Percentiles rank a stretch among this genome's conserved stretches.
phyloP scores from a whole-genome alignment of 345 rosid species.

The Gossypioides kirkii region DNA sequence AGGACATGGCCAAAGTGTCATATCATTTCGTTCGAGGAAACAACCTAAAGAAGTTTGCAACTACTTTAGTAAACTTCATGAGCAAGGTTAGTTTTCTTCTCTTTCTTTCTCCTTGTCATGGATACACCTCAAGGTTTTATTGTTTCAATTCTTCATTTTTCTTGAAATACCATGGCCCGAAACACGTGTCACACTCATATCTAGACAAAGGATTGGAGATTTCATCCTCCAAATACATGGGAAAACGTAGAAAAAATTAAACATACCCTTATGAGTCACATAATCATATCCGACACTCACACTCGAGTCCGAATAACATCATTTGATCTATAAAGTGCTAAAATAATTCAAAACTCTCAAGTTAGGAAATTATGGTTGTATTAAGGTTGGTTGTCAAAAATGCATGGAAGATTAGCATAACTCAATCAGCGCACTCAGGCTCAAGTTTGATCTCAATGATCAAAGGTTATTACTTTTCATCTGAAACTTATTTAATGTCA shows the following conservation, averaged over 20 bases:
- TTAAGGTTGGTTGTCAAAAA: not conserved
- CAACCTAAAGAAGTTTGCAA: constrained; percentile 62
- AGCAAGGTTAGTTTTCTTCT: constrained; percentile 4
- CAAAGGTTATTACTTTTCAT: not conserved
- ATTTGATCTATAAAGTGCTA: not conserved
- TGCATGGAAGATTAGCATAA: constrained; percentile 6
- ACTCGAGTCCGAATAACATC: too few species aligned
- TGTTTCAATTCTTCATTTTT: too few species aligned
- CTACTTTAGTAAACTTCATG: constrained; percentile 71
- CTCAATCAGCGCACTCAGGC: not conserved
- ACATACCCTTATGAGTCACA: too few species aligned
- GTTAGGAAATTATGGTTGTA: not conserved
- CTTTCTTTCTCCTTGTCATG: not conserved
- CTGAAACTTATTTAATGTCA: constrained; percentile 2
- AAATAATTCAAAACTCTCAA: not conserved
- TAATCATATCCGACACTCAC: too few species aligned
- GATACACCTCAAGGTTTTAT: not conserved
- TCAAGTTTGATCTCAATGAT: not conserved
- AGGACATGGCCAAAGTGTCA: constrained; percentile 87
- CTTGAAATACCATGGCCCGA: not conserved
- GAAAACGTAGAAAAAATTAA: too few species aligned
- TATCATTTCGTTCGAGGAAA: constrained; percentile 87
- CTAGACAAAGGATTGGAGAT: too few species aligned
- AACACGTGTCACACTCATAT: not conserved
- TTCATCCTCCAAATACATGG: too few species aligned